Conservation (phyloP, 768 basidiomycete species). For the Mycena leptocephala region DNA sequence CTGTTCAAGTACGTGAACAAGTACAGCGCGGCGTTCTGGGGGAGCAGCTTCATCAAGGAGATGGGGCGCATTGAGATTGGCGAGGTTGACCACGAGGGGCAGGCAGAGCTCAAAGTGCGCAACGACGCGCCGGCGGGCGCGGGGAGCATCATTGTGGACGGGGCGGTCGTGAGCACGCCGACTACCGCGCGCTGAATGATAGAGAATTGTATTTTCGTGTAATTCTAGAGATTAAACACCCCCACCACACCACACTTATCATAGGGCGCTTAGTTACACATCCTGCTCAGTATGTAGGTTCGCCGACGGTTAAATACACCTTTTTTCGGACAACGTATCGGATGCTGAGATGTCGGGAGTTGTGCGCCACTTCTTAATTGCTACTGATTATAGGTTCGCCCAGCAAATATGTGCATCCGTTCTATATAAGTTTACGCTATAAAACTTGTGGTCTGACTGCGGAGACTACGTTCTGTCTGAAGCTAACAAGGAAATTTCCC, state of each 20-base stretch:
- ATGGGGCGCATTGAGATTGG: constrained; percentile 75
- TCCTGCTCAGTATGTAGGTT: background rate
- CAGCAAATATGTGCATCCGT: too few relatives aligned
- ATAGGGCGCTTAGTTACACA: constrained; percentile 1
- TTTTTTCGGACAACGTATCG: too few relatives aligned
- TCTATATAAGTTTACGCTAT: too few relatives aligned
- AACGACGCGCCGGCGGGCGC: constrained; percentile 50
- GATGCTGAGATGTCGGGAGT: too few relatives aligned
- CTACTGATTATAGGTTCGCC: too few relatives aligned
- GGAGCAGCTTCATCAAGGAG: constrained; percentile 90
- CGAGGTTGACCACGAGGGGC: constrained; percentile 54
- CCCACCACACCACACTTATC: background rate
- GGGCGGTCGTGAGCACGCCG: constrained; percentile 44
- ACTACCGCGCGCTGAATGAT: constrained; percentile 5
- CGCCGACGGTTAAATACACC: background rate
- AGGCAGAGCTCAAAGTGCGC: constrained; percentile 51
- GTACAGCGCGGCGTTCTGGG: constrained; percentile 95
- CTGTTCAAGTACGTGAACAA: constrained; percentile 97
- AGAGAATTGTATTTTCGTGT: constrained; percentile 31
- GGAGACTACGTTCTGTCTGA: too few relatives aligned
- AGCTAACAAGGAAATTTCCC: too few relatives aligned
- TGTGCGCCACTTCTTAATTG: too few relatives aligned
- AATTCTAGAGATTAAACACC: constrained; percentile 27
- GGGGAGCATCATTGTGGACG: constrained; percentile 59
- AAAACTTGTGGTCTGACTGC: too few relatives aligned